Conservation (phyloP, 306 rosid genomes). For the Prunus padus region DNA sequence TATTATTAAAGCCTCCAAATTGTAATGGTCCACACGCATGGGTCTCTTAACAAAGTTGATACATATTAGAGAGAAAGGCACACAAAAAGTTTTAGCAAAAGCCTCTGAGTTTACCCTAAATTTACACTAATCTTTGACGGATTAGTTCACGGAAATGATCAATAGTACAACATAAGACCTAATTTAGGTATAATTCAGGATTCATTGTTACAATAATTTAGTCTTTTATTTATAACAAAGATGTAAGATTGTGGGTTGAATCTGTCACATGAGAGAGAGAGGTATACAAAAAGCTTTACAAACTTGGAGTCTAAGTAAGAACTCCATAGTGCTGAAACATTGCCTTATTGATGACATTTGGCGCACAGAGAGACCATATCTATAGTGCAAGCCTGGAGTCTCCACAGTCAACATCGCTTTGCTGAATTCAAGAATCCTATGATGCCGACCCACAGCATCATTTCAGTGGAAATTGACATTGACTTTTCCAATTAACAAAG, state of each 20-base stretch:
- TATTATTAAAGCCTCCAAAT: constrained; percentile 24
- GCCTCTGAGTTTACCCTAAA: no score
- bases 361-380: not conserved
- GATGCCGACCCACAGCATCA: not conserved
- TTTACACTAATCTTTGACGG: no score
- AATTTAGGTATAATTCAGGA: no score
- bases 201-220: no score
- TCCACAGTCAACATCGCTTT: not conserved
- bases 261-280: not conserved
- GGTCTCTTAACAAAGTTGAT: constrained; percentile 12
- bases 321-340: not conserved
- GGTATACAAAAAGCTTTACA: not conserved
- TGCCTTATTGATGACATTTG: not conserved
- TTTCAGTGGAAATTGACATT: constrained; percentile 1
- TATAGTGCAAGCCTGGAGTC: not conserved
- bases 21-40: constrained; percentile 33
- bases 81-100: no score
- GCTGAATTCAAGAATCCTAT: not conserved
- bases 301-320: not conserved
- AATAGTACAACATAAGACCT: no score
- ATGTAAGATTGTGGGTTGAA: not conserved
- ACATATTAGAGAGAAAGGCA: no score
- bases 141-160: no score
- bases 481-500: not conserved
- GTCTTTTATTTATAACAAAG: no score